These are phyloP conservation scores for Diophrys appendiculata DNA, from an alignment of 73 alveolate genomes.

Conservation along the genomic window DNA sequence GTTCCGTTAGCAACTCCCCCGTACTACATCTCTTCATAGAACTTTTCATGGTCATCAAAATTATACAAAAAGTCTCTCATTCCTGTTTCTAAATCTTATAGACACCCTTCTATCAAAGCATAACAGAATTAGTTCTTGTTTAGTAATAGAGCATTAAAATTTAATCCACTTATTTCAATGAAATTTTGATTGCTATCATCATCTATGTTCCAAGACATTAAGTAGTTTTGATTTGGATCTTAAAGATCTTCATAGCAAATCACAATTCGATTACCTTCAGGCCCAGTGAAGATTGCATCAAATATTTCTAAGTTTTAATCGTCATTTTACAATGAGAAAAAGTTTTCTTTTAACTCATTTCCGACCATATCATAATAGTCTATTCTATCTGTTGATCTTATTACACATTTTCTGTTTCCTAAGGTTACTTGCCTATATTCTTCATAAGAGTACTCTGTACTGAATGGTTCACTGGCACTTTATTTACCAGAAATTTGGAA, in stretches of 20 bases:
- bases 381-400: background rate
- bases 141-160: background rate
- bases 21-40: background rate
- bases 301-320: background rate
- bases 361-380: background rate
- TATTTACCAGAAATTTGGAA: background rate
- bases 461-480: background rate
- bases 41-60: background rate
- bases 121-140: background rate
- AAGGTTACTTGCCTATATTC: background rate
- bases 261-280: background rate
- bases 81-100: background rate
- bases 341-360: background rate
- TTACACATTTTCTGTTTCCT: background rate
- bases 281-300: background rate
- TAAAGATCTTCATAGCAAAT: background rate
- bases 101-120: background rate
- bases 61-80: background rate
- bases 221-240: background rate
- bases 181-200: no score
- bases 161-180: background rate
- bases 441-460: background rate
- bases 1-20: background rate
- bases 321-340: background rate
- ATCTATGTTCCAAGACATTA: background rate